Conservation (phyloP, 2,329 filamentous ascomycete genomes). For the Alternaria sp. region DNA sequence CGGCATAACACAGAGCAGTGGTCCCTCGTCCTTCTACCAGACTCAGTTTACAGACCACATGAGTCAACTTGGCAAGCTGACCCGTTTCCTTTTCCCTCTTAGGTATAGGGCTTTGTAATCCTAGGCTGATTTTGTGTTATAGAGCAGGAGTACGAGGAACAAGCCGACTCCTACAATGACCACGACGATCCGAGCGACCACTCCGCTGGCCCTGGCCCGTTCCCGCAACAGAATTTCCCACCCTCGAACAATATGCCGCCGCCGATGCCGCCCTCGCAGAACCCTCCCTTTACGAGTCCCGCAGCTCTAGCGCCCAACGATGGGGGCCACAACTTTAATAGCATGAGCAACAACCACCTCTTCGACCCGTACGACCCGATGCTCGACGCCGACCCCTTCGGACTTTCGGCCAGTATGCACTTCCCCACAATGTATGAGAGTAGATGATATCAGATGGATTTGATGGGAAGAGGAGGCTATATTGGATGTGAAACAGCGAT, state of each 20-base stretch:
- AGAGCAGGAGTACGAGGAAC: slow-evolving; percentile 98
- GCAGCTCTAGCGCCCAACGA: slow-evolving; percentile 46
- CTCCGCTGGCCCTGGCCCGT: slow-evolving; percentile 72
- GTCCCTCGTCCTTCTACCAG: slow-evolving; percentile 72
- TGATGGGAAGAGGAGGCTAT: slow-evolving; percentile 19
- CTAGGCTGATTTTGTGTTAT: slow-evolving; percentile 72
- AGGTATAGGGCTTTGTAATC: slow-evolving; percentile 69
- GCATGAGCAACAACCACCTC: slow-evolving; percentile 61
- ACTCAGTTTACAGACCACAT: slow-evolving; percentile 93
- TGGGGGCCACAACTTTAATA: slow-evolving; percentile 52
- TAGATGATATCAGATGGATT: slow-evolving; percentile 38
- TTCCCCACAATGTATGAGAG: slow-evolving; percentile 78
- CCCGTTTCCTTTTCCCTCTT: slow-evolving; percentile 60
- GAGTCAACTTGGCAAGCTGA: slow-evolving; percentile 89
- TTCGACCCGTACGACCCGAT: slow-evolving; percentile 83
- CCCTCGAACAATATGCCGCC: slow-evolving; percentile 54
- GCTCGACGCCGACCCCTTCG: slow-evolving; percentile 92
- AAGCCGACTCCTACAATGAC: slow-evolving; percentile 81
- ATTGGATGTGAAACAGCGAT: slow-evolving; percentile 12
- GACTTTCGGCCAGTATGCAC: slow-evolving; percentile 91
- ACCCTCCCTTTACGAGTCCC: slow-evolving; percentile 47
- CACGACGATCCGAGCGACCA: slow-evolving; percentile 74
- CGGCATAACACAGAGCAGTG: slow-evolving; percentile 50
- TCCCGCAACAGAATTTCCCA: slow-evolving; percentile 64
- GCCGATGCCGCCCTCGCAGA: slow-evolving; percentile 50